Conservation (phyloP, 176 grass and related monocot genomes). For the Eragrostis nindensis region DNA sequence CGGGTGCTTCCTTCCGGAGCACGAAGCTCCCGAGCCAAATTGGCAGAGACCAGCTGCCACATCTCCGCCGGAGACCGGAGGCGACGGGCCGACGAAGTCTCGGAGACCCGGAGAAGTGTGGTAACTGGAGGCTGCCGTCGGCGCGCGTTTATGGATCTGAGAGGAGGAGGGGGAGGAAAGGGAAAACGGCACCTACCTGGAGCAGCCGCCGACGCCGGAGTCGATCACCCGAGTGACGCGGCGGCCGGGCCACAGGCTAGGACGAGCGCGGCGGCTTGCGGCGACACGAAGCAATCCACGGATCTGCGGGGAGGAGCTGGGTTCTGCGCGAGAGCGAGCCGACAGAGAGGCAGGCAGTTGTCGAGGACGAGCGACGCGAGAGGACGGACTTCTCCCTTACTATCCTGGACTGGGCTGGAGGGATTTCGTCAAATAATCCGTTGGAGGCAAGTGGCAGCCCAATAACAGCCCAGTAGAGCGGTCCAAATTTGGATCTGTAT, state of each 20-base stretch:
- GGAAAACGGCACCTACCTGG: background rate
- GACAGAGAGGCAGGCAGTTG: background rate
- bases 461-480: too few relatives aligned
- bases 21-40: background rate
- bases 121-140: background rate
- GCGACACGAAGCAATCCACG: background rate
- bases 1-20: background rate
- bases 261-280: background rate
- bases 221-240: background rate
- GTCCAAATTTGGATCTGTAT: too few relatives aligned
- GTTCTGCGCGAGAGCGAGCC: background rate
- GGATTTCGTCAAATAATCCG: background rate
- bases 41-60: background rate
- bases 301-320: conserved; percentile 4
- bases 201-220: background rate
- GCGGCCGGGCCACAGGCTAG: background rate
- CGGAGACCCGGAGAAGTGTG: background rate
- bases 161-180: background rate
- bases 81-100: background rate
- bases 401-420: background rate
- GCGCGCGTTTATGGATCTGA: background rate
- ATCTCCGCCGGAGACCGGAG: background rate
- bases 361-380: background rate
- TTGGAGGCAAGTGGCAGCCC: too few relatives aligned
- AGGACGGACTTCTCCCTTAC: background rate